A percentile compares a stretch with the other conserved stretches of the same genome.
phyloP scores from a whole-genome alignment of 495 filamentous ascomycete species.

The Neurospora sp. region DNA sequence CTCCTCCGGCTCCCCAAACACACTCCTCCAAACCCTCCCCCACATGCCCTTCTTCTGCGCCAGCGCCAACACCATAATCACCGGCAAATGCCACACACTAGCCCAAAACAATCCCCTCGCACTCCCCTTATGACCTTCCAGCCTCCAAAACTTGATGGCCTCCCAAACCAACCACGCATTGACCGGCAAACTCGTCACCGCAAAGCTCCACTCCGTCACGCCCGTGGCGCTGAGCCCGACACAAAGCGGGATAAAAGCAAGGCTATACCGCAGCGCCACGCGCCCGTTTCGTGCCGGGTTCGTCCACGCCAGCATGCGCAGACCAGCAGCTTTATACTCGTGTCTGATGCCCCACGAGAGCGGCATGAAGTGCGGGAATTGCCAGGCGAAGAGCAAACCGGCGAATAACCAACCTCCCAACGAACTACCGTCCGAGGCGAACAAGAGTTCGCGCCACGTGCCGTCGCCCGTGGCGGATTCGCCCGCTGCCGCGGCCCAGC shows the following conservation, averaged over 20 bases:
- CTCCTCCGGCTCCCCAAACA: constrained; percentile 45
- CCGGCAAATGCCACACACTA: constrained; percentile 92
- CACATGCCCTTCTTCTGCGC: constrained; percentile 92
- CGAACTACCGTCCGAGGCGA: constrained; percentile 37
- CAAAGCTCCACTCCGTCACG: constrained; percentile 81
- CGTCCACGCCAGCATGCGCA: constrained; percentile 84
- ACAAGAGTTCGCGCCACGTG: constrained; percentile 68
- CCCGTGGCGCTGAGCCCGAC: constrained; percentile 67
- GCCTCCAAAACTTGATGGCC: constrained; percentile 72
- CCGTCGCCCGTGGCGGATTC: constrained; percentile 67
- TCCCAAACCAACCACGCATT: constrained; percentile 82
- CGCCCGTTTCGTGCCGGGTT: constrained; percentile 76
- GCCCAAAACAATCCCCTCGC: constrained; percentile 92
- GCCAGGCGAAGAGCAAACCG: constrained; percentile 82
- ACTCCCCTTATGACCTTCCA: constrained; percentile 66
- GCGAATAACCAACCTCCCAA: constrained; percentile 87
- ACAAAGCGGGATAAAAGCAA: constrained; percentile 83
- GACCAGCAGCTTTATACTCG: constrained; percentile 80
- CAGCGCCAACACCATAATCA: constrained; percentile 82
- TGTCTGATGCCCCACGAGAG: constrained; percentile 78
- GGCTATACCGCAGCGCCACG: constrained; percentile 78
- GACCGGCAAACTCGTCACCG: constrained; percentile 67
- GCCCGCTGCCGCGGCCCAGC: constrained; percentile 89
- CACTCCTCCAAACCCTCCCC: constrained; percentile 67
- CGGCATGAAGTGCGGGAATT: constrained; percentile 96